These are phyloP conservation scores for Starmerella potacharoeniae DNA, from an alignment of 805 yeast genomes.

Conservation along the genomic window DNA sequence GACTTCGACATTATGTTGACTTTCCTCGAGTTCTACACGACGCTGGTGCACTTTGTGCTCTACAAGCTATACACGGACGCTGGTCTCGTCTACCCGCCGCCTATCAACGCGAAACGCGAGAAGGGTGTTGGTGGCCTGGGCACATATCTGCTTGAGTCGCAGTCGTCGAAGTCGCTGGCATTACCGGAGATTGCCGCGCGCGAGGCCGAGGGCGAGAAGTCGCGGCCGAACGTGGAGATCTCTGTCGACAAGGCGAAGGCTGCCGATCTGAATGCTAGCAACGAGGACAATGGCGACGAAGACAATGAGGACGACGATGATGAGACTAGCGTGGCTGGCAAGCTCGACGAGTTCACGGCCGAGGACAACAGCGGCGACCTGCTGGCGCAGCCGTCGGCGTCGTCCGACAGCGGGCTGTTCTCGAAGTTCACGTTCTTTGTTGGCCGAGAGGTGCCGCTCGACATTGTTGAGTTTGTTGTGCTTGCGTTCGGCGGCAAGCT, in stretches of 20 bases:
- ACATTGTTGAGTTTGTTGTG: constrained; percentile 76
- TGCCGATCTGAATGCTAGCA: constrained; percentile 29
- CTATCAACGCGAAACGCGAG: constrained; percentile 55
- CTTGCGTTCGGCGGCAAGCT: constrained; percentile 77
- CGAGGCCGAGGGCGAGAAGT: constrained; percentile 7
- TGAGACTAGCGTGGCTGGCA: constrained; percentile 34
- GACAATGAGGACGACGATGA: constrained; percentile 26
- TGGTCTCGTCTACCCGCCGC: constrained; percentile 85
- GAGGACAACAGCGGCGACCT: constrained; percentile 43
- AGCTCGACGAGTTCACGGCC: constrained; percentile 59
- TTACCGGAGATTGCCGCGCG: constrained; percentile 23
- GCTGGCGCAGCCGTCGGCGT: constrained; percentile 50
- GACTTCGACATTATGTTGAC: constrained; percentile 96
- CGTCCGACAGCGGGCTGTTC: constrained; percentile 37
- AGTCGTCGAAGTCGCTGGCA: constrained; percentile 8
- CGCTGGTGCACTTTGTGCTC: constrained; percentile 76
- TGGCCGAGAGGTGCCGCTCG: constrained; percentile 93
- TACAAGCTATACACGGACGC: constrained; percentile 77
- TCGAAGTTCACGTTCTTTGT: constrained; percentile 68
- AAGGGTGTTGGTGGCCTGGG: constrained; percentile 85
- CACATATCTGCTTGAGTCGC: constrained; percentile 60
- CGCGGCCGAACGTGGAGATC: constrained; percentile 5
- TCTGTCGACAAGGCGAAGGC: constrained; percentile 37
- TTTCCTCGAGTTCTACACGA: constrained; percentile 89
- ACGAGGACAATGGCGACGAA: constrained; percentile 26